Evolutionary conservation across 2,329 filamentous ascomycete genomes (phyloP), one percentile per base, ranked within the genome.

Genomic region (Bipolaris bicolor): DNA sequence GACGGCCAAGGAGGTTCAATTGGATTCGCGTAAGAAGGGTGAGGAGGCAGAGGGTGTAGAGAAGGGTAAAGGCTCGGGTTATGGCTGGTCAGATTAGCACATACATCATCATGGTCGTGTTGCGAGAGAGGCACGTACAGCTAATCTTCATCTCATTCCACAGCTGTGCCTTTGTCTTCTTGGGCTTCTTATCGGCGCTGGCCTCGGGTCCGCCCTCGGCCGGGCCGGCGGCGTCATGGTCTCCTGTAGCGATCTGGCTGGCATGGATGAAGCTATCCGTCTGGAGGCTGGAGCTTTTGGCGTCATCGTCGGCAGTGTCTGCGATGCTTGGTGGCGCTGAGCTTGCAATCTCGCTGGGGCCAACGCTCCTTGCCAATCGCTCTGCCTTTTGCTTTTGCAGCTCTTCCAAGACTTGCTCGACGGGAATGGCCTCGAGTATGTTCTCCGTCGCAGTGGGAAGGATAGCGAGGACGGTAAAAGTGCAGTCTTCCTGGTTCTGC

Each of bases 401-500:
- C 79, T 98, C 93, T 66, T 93, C 89, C 4, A 94, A 94, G 70
- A 97, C 91, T 70, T 90, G 88, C 76, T 99, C 95, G 41, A 96
- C 96, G 51, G 96, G 91, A 68, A 98, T 86, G 31, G 90, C 88
- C 66, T 91, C 88, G 70, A 97, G 82, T 68, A 99, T 90, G 74
- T 96, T 94, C 65, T 95, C 88, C 22, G 93, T 93, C 6, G 92
- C 91, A 33, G 94, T 96, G 4, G 95, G 95, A 9, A 99, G 84
- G 53, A 99, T 87, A 29, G 94, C 95, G n/a, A 98, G 88, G 43
- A 98, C 92, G 36, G 95, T 99, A 76, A 96, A 97, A 46, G 94
- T 97, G 79, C 95, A 99, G 78, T 99, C 95, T 75, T 97, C 94
- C 76, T 99, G 95, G 77, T 99, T 99, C 79, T 99, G 95, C 77